phyloP scores from a whole-genome alignment of 352 stramenopile genomes.

The Phytopythium kandeliae region DNA sequence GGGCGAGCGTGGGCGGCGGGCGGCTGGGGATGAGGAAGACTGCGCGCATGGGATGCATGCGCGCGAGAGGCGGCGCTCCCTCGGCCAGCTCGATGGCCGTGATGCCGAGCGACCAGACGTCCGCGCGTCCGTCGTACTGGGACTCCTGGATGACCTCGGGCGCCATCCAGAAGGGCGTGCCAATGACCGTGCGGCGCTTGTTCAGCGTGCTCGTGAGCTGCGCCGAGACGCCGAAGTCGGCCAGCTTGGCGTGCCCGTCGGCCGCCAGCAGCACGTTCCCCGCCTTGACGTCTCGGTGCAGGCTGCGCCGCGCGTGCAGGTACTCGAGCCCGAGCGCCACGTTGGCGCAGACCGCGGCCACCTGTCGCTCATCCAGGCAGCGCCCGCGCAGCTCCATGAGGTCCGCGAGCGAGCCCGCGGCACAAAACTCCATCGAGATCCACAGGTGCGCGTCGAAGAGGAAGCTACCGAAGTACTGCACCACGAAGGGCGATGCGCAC shows the following conservation, averaged over 20 bases:
- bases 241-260: slow-evolving; percentile 73
- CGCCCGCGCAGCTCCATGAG: slow-evolving; percentile 53
- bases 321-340: slow-evolving; percentile 70
- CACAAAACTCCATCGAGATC: slow-evolving; percentile 90
- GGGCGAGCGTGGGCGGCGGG: slow-evolving; percentile 40
- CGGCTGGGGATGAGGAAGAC: slow-evolving; percentile 80
- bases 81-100: slow-evolving; percentile 89
- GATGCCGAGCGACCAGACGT: slow-evolving; percentile 85
- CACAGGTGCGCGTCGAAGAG: slow-evolving; percentile 67
- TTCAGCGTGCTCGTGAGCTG: slow-evolving; percentile 87
- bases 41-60: slow-evolving; percentile 86
- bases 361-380: slow-evolving; percentile 55
- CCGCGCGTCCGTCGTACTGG: slow-evolving; percentile 77
- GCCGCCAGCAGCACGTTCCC: slow-evolving; percentile 77
- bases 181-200: slow-evolving; percentile 88
- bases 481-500: slow-evolving; percentile 77
- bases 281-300: slow-evolving; percentile 89
- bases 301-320: slow-evolving; percentile 69
- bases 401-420: slow-evolving; percentile 78
- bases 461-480: slow-evolving; percentile 83
- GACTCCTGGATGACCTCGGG: slow-evolving; percentile 89
- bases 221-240: slow-evolving; percentile 89
- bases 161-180: slow-evolving; percentile 91
- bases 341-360: slow-evolving; percentile 68
- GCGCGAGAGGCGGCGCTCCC: slow-evolving; percentile 72